Evolutionary conservation across 805 yeast genomes (phyloP).

Genomic region (Lachancea sp.): DNA sequence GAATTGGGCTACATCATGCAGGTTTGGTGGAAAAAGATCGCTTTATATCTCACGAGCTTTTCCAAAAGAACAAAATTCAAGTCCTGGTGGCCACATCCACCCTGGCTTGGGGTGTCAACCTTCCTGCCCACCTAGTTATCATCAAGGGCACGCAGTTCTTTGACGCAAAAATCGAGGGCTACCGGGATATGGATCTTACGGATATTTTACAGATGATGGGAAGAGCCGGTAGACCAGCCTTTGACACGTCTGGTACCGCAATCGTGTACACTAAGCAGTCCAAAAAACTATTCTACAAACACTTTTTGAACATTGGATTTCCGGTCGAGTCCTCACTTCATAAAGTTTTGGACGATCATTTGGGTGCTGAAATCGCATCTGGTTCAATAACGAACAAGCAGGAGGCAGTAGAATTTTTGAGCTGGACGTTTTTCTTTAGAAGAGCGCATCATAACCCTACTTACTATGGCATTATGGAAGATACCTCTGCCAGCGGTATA

Average conservation of each 20-base stretch:
- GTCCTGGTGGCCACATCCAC: constrained; percentile 95
- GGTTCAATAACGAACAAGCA: constrained; percentile 90
- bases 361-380: constrained; percentile 91
- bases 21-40: constrained; percentile 90
- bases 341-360: constrained; percentile 77
- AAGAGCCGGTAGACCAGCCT: constrained; percentile 98
- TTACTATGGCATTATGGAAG: constrained; percentile 79
- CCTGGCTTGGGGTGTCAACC: constrained; percentile 98
- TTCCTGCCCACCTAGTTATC: constrained; percentile 98
- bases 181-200: constrained; percentile 85
- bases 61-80: constrained; percentile 73
- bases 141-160: constrained; percentile 95
- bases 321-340: constrained; percentile 86
- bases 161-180: constrained; percentile 91
- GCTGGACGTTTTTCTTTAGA: constrained; percentile 89
- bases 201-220: constrained; percentile 98
- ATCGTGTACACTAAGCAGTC: constrained; percentile 80
- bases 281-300: constrained; percentile 76
- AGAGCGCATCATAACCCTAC: constrained; percentile 93
- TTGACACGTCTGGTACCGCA: constrained; percentile 89
- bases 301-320: constrained; percentile 84
- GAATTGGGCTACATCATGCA: constrained; percentile 95
- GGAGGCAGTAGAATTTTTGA: constrained; percentile 92
- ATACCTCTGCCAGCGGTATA: constrained; percentile 48
- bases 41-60: constrained; percentile 80